phyloP scores from a whole-genome alignment of 305 asterid genomes.

The Rubia occidens region DNA sequence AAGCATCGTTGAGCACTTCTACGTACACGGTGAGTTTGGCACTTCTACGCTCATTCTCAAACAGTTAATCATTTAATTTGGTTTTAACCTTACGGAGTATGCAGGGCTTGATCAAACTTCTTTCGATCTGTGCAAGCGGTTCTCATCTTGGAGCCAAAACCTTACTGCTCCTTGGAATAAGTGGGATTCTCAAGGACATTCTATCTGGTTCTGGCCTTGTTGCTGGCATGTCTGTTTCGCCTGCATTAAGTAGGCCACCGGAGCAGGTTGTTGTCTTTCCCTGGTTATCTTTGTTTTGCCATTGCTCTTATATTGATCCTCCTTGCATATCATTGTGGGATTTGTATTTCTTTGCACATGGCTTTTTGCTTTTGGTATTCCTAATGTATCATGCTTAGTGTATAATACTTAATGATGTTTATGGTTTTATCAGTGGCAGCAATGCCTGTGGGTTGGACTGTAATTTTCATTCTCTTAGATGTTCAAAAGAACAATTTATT shows the following conservation, averaged over 20 bases:
- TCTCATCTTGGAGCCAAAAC: constrained; percentile 86
- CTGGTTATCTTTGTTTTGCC: constrained; percentile 1
- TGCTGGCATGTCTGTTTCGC: constrained; percentile 73
- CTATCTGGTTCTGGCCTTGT: constrained; percentile 77
- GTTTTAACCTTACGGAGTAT: constrained; percentile 25
- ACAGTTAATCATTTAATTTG: constrained; percentile 12
- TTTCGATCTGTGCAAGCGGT: constrained; percentile 90
- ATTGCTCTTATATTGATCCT: background rate
- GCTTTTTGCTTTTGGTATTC: background rate
- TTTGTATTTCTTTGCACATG: background rate
- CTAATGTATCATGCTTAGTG: background rate
- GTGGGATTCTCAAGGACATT: constrained; percentile 87
- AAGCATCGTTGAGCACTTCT: constrained; percentile 80
- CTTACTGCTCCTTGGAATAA: constrained; percentile 77
- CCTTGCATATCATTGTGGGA: background rate
- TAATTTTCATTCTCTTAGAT: background rate
- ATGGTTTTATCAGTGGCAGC: background rate
- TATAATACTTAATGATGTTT: background rate
- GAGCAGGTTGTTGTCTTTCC: constrained; percentile 64
- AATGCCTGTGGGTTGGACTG: background rate
- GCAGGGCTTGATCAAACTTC: constrained; percentile 94
- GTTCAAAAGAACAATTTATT: background rate
- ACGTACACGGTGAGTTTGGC: constrained; percentile 67
- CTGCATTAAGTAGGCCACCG: constrained; percentile 87
- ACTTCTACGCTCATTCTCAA: background rate